phyloP scores from a whole-genome alignment of 495 filamentous ascomycete species.

The Podospora comata region DNA sequence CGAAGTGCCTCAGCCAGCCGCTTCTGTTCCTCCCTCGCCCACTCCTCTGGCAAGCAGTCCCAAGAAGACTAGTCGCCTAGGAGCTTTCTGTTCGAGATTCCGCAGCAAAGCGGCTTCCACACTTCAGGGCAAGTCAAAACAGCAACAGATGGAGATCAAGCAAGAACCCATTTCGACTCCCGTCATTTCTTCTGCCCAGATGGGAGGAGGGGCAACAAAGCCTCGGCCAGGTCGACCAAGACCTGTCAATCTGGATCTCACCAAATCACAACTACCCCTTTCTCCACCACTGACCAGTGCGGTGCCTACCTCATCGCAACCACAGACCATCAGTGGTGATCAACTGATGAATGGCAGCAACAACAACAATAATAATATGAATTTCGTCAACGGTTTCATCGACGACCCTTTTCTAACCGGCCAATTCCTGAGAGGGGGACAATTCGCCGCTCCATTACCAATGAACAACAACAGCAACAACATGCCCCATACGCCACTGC shows the following conservation, averaged over 20 bases:
- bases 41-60: slow-evolving; percentile 24
- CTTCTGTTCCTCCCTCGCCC: slow-evolving; percentile 31
- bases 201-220: slow-evolving; percentile 17
- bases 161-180: slow-evolving; percentile 3
- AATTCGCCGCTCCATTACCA: slow-evolving; percentile 8
- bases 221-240: slow-evolving; percentile 7
- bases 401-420: slow-evolving; percentile 40
- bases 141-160: slow-evolving; percentile 17
- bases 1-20: slow-evolving; percentile 25
- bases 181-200: slow-evolving; percentile 27
- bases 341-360: slow-evolving; percentile 5
- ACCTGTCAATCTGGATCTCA: slow-evolving; percentile 19
- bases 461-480: slow-evolving; percentile 6
- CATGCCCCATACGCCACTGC: slow-evolving; percentile 33
- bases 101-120: slow-evolving; percentile 30
- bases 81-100: slow-evolving; percentile 28
- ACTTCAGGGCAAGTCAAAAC: slow-evolving; percentile 19
- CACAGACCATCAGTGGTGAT: slow-evolving; percentile 8
- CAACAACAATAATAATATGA: slow-evolving; percentile 4
- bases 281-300: slow-evolving; percentile 38
- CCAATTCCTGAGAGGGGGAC: slow-evolving; percentile 16
- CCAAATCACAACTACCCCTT: slow-evolving; percentile 26
- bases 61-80: slow-evolving; percentile 30
- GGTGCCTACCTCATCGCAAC: slow-evolving; percentile 20
- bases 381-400: slow-evolving; percentile 34